Evolutionary conservation across 805 yeast genomes (phyloP), one percentile per base, ranked within the genome.

Genomic region (Geotrichum ghanense): DNA sequence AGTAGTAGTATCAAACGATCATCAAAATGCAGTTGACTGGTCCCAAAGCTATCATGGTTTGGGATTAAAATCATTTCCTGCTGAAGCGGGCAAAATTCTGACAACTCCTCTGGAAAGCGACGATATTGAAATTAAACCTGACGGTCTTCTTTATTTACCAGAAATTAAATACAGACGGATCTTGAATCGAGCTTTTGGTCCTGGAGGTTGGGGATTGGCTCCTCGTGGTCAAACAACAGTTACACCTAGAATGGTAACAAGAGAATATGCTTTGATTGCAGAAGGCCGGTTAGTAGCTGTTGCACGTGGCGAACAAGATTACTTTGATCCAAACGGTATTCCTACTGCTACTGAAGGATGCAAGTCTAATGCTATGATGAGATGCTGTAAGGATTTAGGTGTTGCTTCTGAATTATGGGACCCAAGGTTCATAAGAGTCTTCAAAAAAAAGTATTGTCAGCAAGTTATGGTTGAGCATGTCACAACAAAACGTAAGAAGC

Each of bases 161-260:
- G 98, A 92, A 62, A 92, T 92, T 66, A 90, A 90, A 61, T 92
- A 92, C 61, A 76, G 98, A 53, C 74, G 98, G 41, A 81, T 89
- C 20, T 66, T 92, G 53, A 90, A 90, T 65, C 72, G 73, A 34
- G 94, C 97, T 0, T 90, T 92, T 69, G 98, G 98, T 2, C 96
- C 98, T 4, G 98, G 98, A 22, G 97, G 95, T 1, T 92, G 98
- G 98, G 97, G 97, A 0, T 69, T 92, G 47, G 95, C 94, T 0
- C 97, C 98, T 9, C 70, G 98, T 47, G 79, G 95, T 0, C 90
- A 84, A 53, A 83, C 95, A 0, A 69, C 77, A 45, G 78, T 92
- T 25, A 82, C 95, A 1, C 74, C 79, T 24, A 78, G 75, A 51
- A 72, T 79, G 44, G 79, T 92, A 25, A 86, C 95, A 9, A 73